Evolutionary conservation across 2,329 filamentous ascomycete genomes (phyloP).

Genomic region (Epicoccum sorghinum): DNA sequence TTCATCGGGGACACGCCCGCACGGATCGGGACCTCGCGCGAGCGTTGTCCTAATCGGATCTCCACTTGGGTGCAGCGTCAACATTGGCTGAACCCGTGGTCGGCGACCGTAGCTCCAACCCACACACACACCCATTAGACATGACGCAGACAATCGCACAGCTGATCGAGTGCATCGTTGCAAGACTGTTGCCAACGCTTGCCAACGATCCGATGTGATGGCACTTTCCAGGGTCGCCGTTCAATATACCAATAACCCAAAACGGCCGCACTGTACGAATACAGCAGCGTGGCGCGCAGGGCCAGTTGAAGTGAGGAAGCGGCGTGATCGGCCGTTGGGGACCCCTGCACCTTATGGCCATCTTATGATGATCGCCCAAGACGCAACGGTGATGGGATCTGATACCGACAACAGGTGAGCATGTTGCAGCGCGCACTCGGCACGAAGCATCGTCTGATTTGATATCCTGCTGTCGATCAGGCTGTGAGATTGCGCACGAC

Average conservation of each 20-base stretch:
- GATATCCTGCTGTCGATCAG: constrained; percentile 7
- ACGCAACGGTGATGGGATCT: constrained; percentile 10
- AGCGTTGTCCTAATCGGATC: constrained; percentile 5
- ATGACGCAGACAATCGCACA: constrained; percentile 6
- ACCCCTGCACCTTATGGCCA: constrained; percentile 1
- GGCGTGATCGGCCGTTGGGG: constrained; percentile 3
- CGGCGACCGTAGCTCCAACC: constrained; percentile 8
- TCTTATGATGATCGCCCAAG: constrained; percentile 2
- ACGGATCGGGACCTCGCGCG: constrained; percentile 9
- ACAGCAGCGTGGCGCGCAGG: constrained; percentile 14
- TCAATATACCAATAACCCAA: not conserved
- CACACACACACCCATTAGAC: not conserved
- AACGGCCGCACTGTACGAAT: not conserved
- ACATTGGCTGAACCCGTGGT: constrained; percentile 3
- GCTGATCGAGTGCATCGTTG: constrained; percentile 6
- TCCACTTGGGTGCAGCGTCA: constrained; percentile 9
- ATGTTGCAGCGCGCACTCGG: not conserved
- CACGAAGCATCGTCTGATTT: constrained; percentile 4
- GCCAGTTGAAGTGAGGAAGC: constrained; percentile 7
- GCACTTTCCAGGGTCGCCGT: not conserved
- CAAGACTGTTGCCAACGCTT: not conserved
- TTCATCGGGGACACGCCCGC: not conserved
- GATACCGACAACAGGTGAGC: not conserved
- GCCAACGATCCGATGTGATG: not conserved
- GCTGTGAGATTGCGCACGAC: constrained; percentile 10